Percentiles rank a stretch among this genome's conserved stretches.
These are phyloP conservation scores for Mycena metata DNA, from an alignment of 768 basidiomycete genomes.

Conservation along the genomic window DNA sequence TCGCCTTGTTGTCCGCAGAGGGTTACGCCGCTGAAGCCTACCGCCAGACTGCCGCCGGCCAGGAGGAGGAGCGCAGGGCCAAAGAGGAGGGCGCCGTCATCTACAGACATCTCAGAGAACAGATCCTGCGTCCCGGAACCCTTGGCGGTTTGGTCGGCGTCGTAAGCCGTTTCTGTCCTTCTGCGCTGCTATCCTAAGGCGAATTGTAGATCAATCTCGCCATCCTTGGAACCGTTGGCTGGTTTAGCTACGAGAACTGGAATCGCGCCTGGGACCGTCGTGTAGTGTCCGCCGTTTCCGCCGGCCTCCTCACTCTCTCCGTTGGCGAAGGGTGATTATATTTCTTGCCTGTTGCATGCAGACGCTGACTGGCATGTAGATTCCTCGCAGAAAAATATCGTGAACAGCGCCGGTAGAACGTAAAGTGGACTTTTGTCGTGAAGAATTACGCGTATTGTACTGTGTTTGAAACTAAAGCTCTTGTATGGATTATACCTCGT, in stretches of 20 bases:
- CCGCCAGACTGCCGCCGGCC: constrained; percentile 69
- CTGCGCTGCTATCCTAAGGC: not conserved
- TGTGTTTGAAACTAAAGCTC: no score
- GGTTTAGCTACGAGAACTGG: constrained; percentile 76
- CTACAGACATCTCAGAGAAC: constrained; percentile 67
- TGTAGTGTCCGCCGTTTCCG: constrained; percentile 67
- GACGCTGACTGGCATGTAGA: constrained; percentile 8
- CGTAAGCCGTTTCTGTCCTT: constrained; percentile 54
- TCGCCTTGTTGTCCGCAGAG: constrained; percentile 72
- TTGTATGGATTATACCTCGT: no score
- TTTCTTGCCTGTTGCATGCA: not conserved
- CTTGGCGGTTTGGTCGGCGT: constrained; percentile 75
- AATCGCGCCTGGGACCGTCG: constrained; percentile 77
- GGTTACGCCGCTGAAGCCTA: constrained; percentile 75
- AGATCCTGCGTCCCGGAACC: constrained; percentile 73
- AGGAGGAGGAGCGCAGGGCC: constrained; percentile 67
- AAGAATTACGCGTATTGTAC: no score
- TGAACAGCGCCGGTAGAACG: not conserved
- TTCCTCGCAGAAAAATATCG: constrained; percentile 41
- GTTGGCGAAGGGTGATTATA: constrained; percentile 74
- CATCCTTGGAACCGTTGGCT: constrained; percentile 73
- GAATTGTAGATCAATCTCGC: constrained; percentile 60
- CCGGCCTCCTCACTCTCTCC: constrained; percentile 72
- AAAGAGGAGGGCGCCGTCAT: constrained; percentile 68
- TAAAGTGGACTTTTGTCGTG: no score